Evolutionary conservation across 257 asterid genomes (phyloP).

Genomic region (Coffea canephora): DNA sequence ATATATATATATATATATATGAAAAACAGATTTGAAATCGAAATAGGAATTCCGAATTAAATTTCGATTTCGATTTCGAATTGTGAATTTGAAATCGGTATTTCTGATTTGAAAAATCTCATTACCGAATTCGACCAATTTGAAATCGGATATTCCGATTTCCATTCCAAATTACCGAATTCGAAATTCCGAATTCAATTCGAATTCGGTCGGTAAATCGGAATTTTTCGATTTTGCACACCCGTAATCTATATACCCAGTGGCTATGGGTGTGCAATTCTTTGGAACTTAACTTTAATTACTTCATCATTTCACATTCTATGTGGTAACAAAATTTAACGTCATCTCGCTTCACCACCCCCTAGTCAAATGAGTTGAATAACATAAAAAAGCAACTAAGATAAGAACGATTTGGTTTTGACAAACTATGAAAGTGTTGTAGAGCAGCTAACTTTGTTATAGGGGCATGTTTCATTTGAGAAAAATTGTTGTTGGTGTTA

Average conservation of each 20-base stretch:
- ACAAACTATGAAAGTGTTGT: background rate
- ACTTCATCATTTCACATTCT: background rate
- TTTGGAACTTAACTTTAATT: background rate
- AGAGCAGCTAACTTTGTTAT: background rate
- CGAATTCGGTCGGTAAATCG: too few relatives aligned
- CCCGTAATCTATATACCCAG: background rate
- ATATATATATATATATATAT: too few relatives aligned
- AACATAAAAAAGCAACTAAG: background rate
- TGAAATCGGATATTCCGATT: too few relatives aligned
- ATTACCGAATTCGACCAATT: too few relatives aligned
- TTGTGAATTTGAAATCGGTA: too few relatives aligned
- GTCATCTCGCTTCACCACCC: background rate
- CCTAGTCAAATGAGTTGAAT: background rate
- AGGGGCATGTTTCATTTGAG: background rate
- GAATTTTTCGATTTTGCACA: too few relatives aligned
- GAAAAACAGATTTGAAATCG: too few relatives aligned
- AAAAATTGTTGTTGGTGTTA: background rate
- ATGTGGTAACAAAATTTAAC: background rate
- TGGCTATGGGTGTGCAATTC: background rate
- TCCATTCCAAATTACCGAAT: too few relatives aligned
- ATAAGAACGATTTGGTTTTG: background rate
- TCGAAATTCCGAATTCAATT: too few relatives aligned
- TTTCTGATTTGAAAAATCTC: too few relatives aligned
- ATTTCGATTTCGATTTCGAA: too few relatives aligned
- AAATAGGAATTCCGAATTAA: too few relatives aligned